These are phyloP conservation scores for Magnusiomyces tetraspermus DNA, from an alignment of 1,139 yeast genomes.

Conservation along the genomic window DNA sequence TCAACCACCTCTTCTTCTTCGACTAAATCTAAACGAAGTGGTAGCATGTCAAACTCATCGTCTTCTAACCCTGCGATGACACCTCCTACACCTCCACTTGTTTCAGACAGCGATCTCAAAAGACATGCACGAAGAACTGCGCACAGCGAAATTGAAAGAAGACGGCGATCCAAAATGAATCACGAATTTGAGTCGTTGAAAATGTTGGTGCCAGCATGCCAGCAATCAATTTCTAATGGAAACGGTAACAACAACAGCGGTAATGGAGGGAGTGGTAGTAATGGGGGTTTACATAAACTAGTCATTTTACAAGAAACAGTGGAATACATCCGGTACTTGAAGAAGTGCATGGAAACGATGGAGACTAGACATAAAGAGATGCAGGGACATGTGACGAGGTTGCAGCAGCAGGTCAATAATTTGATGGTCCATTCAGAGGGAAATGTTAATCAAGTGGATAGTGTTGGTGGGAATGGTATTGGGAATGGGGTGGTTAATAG, in stretches of 20 bases:
- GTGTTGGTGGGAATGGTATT: too few species aligned
- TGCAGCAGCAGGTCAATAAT: slow-evolving; percentile 4
- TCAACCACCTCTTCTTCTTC: background rate
- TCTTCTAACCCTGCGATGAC: background rate
- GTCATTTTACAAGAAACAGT: slow-evolving; percentile 75
- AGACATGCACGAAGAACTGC: slow-evolving; percentile 46
- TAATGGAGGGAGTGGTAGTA: slow-evolving; percentile 10
- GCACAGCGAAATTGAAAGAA: slow-evolving; percentile 72
- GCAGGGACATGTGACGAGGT: slow-evolving; percentile 5
- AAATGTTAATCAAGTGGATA: background rate
- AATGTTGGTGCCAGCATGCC: slow-evolving; percentile 69
- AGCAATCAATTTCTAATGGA: slow-evolving; percentile 33
- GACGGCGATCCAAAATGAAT: slow-evolving; percentile 69
- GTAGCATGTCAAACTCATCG: background rate
- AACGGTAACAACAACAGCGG: slow-evolving; percentile 21
- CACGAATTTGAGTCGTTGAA: slow-evolving; percentile 76
- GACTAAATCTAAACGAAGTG: background rate
- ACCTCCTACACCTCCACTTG: slow-evolving; percentile 1
- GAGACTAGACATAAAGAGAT: slow-evolving; percentile 10
- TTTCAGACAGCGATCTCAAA: slow-evolving; percentile 40
- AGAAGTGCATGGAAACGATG: slow-evolving; percentile 27
- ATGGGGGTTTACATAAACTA: slow-evolving; percentile 67
- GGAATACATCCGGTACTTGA: slow-evolving; percentile 64
- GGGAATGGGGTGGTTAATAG: too few species aligned
- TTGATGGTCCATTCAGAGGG: background rate